Percentiles rank a stretch among this genome's conserved stretches.
Evolutionary conservation across 2,329 filamentous ascomycete species (phyloP).

Genomic region (Rutstroemia sp.): DNA sequence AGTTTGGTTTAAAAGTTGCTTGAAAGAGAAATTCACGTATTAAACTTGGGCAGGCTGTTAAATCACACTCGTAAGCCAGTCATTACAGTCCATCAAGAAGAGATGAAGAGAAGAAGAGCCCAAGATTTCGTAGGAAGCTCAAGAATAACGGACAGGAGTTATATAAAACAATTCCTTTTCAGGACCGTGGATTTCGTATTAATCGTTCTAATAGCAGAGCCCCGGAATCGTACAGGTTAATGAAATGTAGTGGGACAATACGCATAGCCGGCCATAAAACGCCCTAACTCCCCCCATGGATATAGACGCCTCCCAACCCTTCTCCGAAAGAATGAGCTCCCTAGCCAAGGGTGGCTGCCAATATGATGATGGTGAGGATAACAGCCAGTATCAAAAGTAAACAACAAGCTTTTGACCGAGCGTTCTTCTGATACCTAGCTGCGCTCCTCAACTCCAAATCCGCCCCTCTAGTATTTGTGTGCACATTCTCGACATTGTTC

Average conservation of each 20-base stretch:
- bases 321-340: background rate
- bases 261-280: background rate
- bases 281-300: slow-evolving; percentile 11
- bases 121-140: too few species aligned
- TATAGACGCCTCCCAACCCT: slow-evolving; percentile 2
- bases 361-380: slow-evolving; percentile 79
- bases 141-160: too few species aligned
- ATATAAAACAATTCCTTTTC: too few species aligned
- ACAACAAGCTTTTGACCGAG: slow-evolving; percentile 90
- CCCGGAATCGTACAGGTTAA: background rate
- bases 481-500: slow-evolving; percentile 78
- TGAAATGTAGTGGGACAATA: background rate
- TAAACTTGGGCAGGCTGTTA: background rate
- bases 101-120: too few species aligned
- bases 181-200: background rate
- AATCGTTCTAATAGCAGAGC: background rate
- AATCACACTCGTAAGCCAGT: too few species aligned
- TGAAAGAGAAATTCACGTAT: too few species aligned
- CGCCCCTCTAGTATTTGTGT: slow-evolving; percentile 75
- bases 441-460: slow-evolving; percentile 81
- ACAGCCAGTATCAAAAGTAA: slow-evolving; percentile 81
- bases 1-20: too few species aligned
- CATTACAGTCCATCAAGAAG: too few species aligned
- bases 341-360: slow-evolving; percentile 75
- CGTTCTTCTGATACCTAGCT: slow-evolving; percentile 88